phyloP scores from a whole-genome alignment of 768 basidiomycete genomes.

The Collybia sp. region DNA sequence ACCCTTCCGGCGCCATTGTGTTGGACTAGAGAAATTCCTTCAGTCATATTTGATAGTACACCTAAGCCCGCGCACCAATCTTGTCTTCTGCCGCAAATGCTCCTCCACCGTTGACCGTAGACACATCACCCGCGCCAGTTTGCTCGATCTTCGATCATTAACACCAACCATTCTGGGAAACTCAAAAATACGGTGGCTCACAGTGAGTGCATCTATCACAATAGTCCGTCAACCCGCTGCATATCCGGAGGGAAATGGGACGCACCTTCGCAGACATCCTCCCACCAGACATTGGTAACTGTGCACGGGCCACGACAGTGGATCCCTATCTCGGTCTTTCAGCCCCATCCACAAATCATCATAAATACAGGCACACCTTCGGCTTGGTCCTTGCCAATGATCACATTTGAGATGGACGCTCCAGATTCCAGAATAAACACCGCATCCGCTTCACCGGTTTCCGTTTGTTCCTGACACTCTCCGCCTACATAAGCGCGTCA shows the following conservation, averaged over 20 bases:
- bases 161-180: not conserved
- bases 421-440: constrained; percentile 22
- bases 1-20: constrained; percentile 22
- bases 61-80: constrained; percentile 12
- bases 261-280: constrained; percentile 24
- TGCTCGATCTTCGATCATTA: constrained; percentile 16
- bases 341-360: not conserved
- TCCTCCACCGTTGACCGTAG: constrained; percentile 20
- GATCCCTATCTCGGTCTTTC: constrained; percentile 11
- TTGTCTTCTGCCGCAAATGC: constrained; percentile 21
- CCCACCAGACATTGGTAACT: constrained; percentile 25
- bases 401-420: constrained; percentile 22
- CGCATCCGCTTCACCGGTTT: constrained; percentile 22
- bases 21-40: constrained; percentile 13
- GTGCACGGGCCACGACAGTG: constrained; percentile 23
- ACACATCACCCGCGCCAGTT: constrained; percentile 20
- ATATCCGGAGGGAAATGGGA: not conserved
- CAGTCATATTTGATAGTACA: not conserved
- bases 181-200: constrained; percentile 1
- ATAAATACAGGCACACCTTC: constrained; percentile 11
- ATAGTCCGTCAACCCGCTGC: not conserved
- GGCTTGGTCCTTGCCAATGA: constrained; percentile 22
- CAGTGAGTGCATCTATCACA: constrained; percentile 16
- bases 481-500: constrained; percentile 11
- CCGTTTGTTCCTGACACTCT: constrained; percentile 18